Percentiles rank a stretch among this genome's conserved stretches.
Evolutionary conservation across 2,329 filamentous ascomycete species (phyloP).

Genomic region (Alternaria sp.): DNA sequence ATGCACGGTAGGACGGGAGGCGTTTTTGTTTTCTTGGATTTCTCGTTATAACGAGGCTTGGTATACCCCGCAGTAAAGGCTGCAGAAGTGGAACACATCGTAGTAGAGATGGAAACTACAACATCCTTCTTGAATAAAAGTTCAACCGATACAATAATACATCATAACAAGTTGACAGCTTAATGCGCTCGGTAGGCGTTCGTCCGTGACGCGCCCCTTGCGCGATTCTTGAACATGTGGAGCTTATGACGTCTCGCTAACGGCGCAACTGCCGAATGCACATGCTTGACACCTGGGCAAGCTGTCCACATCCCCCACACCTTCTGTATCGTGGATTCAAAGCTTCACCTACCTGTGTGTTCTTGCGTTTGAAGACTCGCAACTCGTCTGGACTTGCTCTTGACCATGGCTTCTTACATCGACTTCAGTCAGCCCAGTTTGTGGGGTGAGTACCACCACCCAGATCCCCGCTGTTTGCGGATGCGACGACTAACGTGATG

Average conservation of each 20-base stretch:
- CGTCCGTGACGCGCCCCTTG: background rate
- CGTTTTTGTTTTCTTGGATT: background rate
- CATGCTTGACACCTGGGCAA: slow-evolving; percentile 32
- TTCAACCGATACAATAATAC: background rate
- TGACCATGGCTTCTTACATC: slow-evolving; percentile 41
- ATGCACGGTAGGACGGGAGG: background rate
- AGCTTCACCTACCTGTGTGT: background rate
- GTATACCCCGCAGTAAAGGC: slow-evolving; percentile 10
- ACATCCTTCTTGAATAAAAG: background rate
- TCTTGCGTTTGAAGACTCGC: background rate
- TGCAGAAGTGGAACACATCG: background rate
- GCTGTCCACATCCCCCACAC: slow-evolving; percentile 33
- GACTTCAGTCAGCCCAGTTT: slow-evolving; percentile 58
- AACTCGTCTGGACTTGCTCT: background rate
- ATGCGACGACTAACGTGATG: slow-evolving; percentile 9
- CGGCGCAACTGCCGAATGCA: slow-evolving; percentile 25
- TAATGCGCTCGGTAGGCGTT: background rate
- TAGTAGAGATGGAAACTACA: background rate
- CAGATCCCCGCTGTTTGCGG: background rate
- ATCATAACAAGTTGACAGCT: background rate
- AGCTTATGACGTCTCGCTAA: slow-evolving; percentile 45
- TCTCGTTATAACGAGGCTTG: background rate
- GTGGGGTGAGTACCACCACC: slow-evolving; percentile 52
- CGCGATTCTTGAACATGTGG: background rate
- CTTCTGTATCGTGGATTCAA: slow-evolving; percentile 10